phyloP scores from a whole-genome alignment of 2,329 filamentous ascomycete genomes.

The Penicillium sp. region DNA sequence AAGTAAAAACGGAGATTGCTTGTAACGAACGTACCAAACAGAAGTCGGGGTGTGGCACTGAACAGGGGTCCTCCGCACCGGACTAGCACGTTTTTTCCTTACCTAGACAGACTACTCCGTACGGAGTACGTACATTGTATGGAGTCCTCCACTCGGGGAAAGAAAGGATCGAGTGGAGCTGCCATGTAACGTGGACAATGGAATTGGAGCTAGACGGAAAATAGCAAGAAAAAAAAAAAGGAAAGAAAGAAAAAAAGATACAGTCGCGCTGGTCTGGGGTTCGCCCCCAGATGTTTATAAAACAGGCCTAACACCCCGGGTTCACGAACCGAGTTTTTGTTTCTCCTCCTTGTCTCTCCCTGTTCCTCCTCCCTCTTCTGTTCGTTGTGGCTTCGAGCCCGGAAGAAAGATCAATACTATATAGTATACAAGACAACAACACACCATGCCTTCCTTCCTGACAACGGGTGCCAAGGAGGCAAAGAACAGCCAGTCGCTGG shows the following conservation, averaged over 20 bases:
- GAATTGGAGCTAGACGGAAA: background rate
- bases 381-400: constrained; percentile 5
- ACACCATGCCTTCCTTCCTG: background rate
- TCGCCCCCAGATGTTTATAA: constrained; percentile 5
- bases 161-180: background rate
- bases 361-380: constrained; percentile 1
- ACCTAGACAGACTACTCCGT: background rate
- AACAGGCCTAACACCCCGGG: constrained; percentile 1
- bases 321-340: background rate
- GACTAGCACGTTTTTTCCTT: background rate
- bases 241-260: background rate
- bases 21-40: background rate
- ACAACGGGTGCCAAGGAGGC: constrained; percentile 2
- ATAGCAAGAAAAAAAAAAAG: background rate
- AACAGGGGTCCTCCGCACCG: constrained; percentile 8
- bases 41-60: constrained; percentile 2
- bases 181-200: constrained; percentile 7
- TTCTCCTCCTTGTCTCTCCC: background rate
- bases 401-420: constrained; percentile 1
- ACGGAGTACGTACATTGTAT: constrained; percentile 5
- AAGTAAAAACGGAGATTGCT: background rate
- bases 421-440: background rate
- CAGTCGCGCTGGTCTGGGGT: constrained; percentile 2
- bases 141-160: constrained; percentile 11
- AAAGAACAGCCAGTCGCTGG: constrained; percentile 32